phyloP scores from a whole-genome alignment of 129 eudicot species.

The Erigeron canadensis region DNA sequence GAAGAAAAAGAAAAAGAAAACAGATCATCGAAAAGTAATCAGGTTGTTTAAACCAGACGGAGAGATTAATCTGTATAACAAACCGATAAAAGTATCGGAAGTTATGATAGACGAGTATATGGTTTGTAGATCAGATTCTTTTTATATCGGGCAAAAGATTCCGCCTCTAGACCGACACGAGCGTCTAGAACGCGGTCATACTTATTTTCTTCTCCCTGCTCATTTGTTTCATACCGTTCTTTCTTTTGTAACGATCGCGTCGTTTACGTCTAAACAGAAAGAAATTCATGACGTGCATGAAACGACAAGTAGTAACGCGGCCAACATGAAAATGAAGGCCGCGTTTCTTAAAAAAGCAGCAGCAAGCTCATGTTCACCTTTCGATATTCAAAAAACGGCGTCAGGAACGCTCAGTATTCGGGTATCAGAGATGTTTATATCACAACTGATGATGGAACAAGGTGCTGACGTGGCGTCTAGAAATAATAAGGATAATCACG shows the following conservation, averaged over 20 bases:
- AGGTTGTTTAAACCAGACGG: constrained; percentile 54
- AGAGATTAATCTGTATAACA: constrained; percentile 35
- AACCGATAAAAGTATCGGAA: constrained; percentile 41
- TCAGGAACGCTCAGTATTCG: constrained; percentile 48
- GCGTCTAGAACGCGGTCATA: constrained; percentile 48
- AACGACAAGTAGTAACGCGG: background rate
- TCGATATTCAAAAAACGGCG: constrained; percentile 49
- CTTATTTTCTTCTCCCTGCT: constrained; percentile 52
- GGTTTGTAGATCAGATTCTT: constrained; percentile 62
- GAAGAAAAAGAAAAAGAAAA: constrained; percentile 12
- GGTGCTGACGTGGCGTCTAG: no score
- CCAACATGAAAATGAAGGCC: constrained; percentile 31
- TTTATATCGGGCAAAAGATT: constrained; percentile 62
- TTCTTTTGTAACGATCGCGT: constrained; percentile 45
- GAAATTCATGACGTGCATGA: background rate
- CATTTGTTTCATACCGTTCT: constrained; percentile 49
- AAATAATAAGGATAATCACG: no score
- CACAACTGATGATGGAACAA: constrained; percentile 39
- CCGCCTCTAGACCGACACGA: constrained; percentile 48
- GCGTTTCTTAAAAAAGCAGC: constrained; percentile 37
- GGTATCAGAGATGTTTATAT: constrained; percentile 46
- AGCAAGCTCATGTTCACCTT: constrained; percentile 35
- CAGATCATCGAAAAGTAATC: constrained; percentile 28
- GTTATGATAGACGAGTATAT: constrained; percentile 40
- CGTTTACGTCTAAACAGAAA: constrained; percentile 13